Evolutionary conservation across 129 eudicot species (phyloP).

Genomic region (Deinandra increscens): DNA sequence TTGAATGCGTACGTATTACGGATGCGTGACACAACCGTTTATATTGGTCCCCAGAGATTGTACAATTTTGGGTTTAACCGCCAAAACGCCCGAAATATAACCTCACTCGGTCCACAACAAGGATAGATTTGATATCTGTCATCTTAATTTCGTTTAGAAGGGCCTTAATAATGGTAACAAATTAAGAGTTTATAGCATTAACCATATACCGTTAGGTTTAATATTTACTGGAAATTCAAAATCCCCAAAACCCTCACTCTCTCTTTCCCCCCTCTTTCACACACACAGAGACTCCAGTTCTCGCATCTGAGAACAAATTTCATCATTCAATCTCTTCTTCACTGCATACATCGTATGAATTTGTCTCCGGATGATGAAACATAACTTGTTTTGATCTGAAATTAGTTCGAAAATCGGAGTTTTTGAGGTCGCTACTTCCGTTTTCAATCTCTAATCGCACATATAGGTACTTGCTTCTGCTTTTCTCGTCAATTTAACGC

Average conservation of each 20-base stretch:
- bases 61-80: no score
- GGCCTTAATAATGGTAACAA: no score
- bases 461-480: not conserved
- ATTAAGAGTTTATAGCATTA: no score
- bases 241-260: conserved; percentile 19
- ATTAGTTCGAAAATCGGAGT: conserved; percentile 13
- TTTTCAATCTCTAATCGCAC: not conserved
- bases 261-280: not conserved
- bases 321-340: conserved; percentile 14
- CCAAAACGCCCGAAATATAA: no score
- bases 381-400: conserved; percentile 17
- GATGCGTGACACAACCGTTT: no score
- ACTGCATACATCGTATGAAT: not conserved
- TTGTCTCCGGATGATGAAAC: conserved; percentile 1
- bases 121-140: no score
- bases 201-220: conserved; percentile 6
- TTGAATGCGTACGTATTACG: no score
- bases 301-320: conserved; percentile 24
- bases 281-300: conserved; percentile 16
- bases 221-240: conserved; percentile 22
- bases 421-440: conserved; percentile 22
- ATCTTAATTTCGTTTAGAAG: no score
- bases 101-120: no score
- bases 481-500: conserved; percentile 14
- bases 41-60: no score